A percentile compares a stretch with the other conserved stretches of the same genome.
These are phyloP conservation scores for Rhodotorula kratochvilovae DNA, from an alignment of 768 basidiomycete species.

Conservation along the genomic window DNA sequence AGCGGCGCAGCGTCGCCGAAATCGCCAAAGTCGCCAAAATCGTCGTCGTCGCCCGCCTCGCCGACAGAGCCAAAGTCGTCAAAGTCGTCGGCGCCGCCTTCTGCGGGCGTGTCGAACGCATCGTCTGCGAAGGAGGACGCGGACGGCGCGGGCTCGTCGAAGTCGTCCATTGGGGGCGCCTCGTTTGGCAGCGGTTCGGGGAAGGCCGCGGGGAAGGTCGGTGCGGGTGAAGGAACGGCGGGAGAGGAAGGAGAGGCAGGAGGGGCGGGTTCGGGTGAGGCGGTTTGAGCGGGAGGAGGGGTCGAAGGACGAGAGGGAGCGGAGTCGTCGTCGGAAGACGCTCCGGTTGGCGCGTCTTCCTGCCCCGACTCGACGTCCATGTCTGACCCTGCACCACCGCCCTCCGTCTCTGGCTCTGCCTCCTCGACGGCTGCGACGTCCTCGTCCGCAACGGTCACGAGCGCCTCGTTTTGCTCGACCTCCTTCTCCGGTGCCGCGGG, in stretches of 20 bases:
- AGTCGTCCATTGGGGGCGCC: constrained; percentile 18
- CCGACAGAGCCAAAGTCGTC: constrained; percentile 24
- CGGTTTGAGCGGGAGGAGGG: background rate
- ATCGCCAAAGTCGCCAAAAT: constrained; percentile 38
- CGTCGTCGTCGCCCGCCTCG: constrained; percentile 11
- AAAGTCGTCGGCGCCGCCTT: constrained; percentile 24
- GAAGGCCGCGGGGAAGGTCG: background rate
- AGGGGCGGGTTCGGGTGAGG: background rate
- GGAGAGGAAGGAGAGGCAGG: background rate
- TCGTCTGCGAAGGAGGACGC: background rate
- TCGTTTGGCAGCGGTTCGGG: background rate
- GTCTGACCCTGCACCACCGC: background rate
- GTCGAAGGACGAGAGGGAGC: background rate
- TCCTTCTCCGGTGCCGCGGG: background rate
- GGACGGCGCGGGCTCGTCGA: background rate
- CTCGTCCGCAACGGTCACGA: background rate
- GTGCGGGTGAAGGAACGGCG: background rate
- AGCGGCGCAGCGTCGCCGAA: constrained; percentile 21
- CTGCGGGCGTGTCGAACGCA: background rate
- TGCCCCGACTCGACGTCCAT: too few species aligned
- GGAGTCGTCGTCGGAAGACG: background rate
- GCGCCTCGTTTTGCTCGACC: background rate
- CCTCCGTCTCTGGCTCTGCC: background rate
- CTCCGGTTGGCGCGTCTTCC: too few species aligned
- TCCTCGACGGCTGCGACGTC: background rate